Evolutionary conservation across 129 eudicot species (phyloP).

Genomic region (Silybum marianum): DNA sequence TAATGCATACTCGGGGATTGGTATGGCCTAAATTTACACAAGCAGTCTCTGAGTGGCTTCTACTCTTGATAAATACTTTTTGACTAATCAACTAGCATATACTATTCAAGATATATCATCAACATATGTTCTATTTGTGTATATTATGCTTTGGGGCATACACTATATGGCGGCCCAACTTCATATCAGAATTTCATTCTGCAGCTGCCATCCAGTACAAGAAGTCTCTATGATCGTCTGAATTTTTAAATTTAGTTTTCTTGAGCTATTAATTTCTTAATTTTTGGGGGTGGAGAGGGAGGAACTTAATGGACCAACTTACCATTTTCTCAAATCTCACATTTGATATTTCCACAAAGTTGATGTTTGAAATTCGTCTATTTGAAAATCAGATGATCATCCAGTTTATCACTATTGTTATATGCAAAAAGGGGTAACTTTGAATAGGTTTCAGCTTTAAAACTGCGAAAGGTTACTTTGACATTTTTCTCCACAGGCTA

Average conservation of each 20-base stretch:
- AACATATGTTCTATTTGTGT: neutral
- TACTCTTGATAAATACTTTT: neutral
- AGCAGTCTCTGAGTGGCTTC: conserved; percentile 21
- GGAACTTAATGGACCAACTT: neutral
- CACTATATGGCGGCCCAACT: neutral
- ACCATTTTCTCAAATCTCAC: neutral
- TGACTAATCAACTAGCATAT: neutral
- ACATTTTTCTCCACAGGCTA: conserved; percentile 92
- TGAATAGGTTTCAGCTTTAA: conserved; percentile 31
- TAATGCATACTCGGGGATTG: neutral
- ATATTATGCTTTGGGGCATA: neutral
- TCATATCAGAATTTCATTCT: neutral
- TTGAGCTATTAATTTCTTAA: neutral
- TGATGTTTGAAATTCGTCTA: neutral
- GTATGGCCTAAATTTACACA: conserved; percentile 10
- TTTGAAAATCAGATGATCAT: neutral
- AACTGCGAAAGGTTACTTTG: conserved; percentile 79
- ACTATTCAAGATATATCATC: neutral
- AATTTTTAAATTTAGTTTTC: neutral
- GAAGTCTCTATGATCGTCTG: neutral
- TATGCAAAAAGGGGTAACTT: neutral
- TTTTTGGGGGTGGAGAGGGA: neutral
- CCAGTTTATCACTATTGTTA: neutral
- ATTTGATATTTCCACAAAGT: neutral
- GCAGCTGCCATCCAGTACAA: neutral